Conservation (phyloP, 2,329 filamentous ascomycete genomes). For the Tolypocladium sp. region DNA sequence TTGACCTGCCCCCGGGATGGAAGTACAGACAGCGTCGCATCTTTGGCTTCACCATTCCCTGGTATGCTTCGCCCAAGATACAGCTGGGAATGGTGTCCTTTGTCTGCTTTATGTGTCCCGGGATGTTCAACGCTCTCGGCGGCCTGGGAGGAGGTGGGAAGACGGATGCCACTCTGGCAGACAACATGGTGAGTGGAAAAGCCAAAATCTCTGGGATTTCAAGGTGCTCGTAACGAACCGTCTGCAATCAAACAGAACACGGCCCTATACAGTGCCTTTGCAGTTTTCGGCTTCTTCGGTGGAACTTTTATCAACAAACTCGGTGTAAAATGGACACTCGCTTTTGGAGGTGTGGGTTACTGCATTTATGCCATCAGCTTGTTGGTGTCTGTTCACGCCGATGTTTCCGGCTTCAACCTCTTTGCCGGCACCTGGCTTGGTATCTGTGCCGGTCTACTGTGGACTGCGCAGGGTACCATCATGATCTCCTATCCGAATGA, state of each 20-base stretch:
- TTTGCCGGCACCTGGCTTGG: conserved; percentile 71
- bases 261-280: conserved; percentile 65
- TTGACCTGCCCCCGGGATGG: conserved; percentile 44
- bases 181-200: neutral
- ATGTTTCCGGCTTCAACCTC: conserved; percentile 61
- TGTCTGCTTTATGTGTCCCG: conserved; percentile 54
- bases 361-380: conserved; percentile 65
- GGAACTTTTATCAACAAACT: conserved; percentile 71
- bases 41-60: conserved; percentile 42
- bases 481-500: conserved; percentile 88
- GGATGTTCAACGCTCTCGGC: conserved; percentile 63
- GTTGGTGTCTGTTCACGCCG: conserved; percentile 59
- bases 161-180: conserved; percentile 30
- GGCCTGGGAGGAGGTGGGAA: conserved; percentile 54
- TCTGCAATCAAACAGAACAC: conserved; percentile 57
- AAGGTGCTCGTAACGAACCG: conserved; percentile 12
- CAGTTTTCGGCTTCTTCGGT: conserved; percentile 58
- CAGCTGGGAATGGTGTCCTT: conserved; percentile 60
- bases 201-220: neutral
- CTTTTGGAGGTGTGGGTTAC: conserved; percentile 69
- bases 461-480: conserved; percentile 75
- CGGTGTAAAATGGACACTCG: conserved; percentile 58
- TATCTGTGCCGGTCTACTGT: conserved; percentile 69
- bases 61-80: conserved; percentile 65
- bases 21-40: conserved; percentile 57